These are phyloP conservation scores for Hura crepitans DNA, from an alignment of 441 rosid species.

Conservation along the genomic window DNA sequence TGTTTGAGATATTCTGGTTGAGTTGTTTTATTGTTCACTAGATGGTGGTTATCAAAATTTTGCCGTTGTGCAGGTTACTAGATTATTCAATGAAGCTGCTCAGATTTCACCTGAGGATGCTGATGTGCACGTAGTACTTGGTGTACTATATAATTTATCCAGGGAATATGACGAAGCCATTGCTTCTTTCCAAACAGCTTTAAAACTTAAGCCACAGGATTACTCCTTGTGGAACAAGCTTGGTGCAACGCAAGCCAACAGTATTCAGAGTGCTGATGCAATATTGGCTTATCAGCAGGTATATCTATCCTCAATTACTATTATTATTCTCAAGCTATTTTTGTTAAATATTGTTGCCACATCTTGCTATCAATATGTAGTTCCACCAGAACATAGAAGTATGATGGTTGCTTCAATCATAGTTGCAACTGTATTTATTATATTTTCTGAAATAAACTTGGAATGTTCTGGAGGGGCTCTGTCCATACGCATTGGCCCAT, in stretches of 20 bases:
- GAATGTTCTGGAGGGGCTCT: not conserved
- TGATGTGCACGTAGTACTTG: slow-evolving; percentile 90
- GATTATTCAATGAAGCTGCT: slow-evolving; percentile 84
- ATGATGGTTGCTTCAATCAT: not conserved
- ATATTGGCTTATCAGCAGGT: slow-evolving; percentile 95
- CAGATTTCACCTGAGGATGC: slow-evolving; percentile 90
- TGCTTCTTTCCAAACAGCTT: slow-evolving; percentile 69
- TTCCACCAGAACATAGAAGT: not conserved
- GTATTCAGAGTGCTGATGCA: slow-evolving; percentile 97
- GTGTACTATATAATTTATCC: slow-evolving; percentile 86
- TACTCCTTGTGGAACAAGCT: slow-evolving; percentile 99
- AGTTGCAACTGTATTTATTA: not conserved
- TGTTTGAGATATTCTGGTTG: not conserved
- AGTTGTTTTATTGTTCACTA: not conserved
- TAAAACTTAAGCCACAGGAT: slow-evolving; percentile 88
- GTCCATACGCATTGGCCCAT: not conserved
- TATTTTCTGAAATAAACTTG: not conserved
- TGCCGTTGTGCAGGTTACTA: slow-evolving; percentile 44
- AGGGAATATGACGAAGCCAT: slow-evolving; percentile 91
- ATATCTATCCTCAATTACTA: slow-evolving; percentile 6
- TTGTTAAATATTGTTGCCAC: not conserved
- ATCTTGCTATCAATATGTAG: not conserved
- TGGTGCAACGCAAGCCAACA: slow-evolving; percentile 98
- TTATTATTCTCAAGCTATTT: not conserved
- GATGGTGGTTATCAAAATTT: slow-evolving; percentile 10